Evolutionary conservation across 164 flowering plant species (phyloP), one percentile per base, ranked within the genome.

Genomic region (Warburgia ugandensis): DNA sequence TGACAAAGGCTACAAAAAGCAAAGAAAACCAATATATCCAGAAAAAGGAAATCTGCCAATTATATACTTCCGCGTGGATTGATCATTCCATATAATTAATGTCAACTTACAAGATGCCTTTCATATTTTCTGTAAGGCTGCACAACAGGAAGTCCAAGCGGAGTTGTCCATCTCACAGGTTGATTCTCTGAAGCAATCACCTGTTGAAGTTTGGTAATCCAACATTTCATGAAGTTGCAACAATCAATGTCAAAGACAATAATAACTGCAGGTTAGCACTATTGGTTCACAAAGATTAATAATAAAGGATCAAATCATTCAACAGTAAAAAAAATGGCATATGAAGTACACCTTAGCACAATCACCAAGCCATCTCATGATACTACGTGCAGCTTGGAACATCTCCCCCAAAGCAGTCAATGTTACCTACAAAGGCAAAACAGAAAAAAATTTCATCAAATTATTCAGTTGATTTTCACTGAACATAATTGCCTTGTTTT

Each of bases 61-160:
- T 6, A 28, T 5, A 4, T 16, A 29, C 12, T 53, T 40, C 29
- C 10, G 19, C 21, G 28, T n/a, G 23, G 21, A 22, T 32, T 50
- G 11, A 10, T 6, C 20, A n/a, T n/a, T 8, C 28, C 19, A 43
- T 22, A 43, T 22, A 22, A 43, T 43, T 31, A 29, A 21, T 23
- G 35, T 11, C 20, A 29, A 76, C 95, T 78, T 59, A 92, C 96
- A 47, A 73, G 63, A 71, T 80, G 86, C 19, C 86, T 64, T 69
- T 74, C 70, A 50, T 54, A 65, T 73, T 75, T 87, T 48, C 70
- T 72, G 60, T 92, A 92, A 21, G 98, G 98, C 62, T 92, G 98
- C 54, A 92, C 84, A 55, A 92, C 96, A 45, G 98, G 98, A 27
- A 92, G 96, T 23, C 98, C 98, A 10, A 92, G 79, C 40, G 98